Conservation (phyloP, 306 rosid genomes). For the Castanospermum australe region DNA sequence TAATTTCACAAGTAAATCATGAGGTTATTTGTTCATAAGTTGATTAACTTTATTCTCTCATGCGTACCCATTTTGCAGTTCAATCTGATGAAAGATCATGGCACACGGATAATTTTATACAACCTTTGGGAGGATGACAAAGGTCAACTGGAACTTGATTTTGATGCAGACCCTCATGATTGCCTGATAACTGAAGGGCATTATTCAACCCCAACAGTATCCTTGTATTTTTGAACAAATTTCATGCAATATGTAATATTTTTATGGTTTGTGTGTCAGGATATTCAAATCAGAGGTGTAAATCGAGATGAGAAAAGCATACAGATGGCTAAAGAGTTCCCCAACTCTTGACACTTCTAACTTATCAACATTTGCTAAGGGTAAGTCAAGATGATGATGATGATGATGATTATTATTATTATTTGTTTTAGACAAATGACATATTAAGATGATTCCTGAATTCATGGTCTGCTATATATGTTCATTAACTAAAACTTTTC, state of each 20-base stretch:
- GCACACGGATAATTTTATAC: constrained; percentile 87
- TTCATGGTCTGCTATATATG: not conserved
- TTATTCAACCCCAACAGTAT: not conserved
- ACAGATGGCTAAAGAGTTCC: constrained; percentile 80
- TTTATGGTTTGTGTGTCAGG: constrained; percentile 48
- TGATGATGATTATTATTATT: not conserved
- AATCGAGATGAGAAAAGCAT: constrained; percentile 92
- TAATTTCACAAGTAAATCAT: not conserved
- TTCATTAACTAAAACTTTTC: not conserved
- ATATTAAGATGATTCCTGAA: not conserved
- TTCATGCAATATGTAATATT: not conserved
- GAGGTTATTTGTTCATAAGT: not conserved
- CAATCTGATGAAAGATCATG: constrained; percentile 60
- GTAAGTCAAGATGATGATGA: constrained; percentile 42
- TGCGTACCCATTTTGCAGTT: constrained; percentile 53
- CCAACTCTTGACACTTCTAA: constrained; percentile 88
- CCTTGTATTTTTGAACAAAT: not conserved
- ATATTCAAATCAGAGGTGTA: constrained; percentile 93
- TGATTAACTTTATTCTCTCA: constrained; percentile 28
- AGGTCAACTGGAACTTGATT: constrained; percentile 92
- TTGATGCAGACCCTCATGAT: constrained; percentile 81
- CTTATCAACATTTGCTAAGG: constrained; percentile 90
- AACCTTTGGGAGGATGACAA: constrained; percentile 99
- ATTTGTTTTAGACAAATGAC: not conserved
- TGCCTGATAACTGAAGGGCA: constrained; percentile 29